A percentile compares a stretch with the other conserved stretches of the same genome.
phyloP scores from a whole-genome alignment of 441 rosid species.

The Pelargonium fulgidum region DNA sequence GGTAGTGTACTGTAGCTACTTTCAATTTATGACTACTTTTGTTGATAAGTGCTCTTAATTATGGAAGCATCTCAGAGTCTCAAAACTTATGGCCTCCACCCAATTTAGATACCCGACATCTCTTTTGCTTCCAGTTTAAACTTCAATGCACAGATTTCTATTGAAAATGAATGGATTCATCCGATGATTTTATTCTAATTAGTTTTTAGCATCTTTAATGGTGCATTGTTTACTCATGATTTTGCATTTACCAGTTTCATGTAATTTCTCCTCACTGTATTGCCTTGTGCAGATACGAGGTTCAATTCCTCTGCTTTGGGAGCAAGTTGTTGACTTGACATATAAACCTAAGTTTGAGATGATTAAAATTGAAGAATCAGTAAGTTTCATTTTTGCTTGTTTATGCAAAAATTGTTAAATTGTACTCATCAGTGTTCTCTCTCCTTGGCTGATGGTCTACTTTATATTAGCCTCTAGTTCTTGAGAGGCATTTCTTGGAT shows the following conservation, averaged over 20 bases:
- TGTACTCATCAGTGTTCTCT: background rate
- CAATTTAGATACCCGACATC: background rate
- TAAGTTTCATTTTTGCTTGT: conserved; percentile 34
- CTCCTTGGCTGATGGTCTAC: conserved; percentile 11
- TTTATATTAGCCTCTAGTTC: conserved; percentile 47
- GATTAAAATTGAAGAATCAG: conserved; percentile 82
- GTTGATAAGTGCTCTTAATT: background rate
- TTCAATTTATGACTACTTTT: no score
- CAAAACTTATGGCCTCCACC: background rate
- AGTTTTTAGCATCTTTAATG: conserved; percentile 8
- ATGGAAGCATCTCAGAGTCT: background rate
- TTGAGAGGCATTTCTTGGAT: conserved; percentile 92
- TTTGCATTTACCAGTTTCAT: conserved; percentile 7
- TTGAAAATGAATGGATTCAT: background rate
- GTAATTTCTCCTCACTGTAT: conserved; percentile 13
- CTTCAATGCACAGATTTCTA: background rate
- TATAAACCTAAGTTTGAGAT: conserved; percentile 87
- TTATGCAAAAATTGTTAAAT: background rate
- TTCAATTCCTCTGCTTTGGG: conserved; percentile 80
- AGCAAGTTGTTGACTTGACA: conserved; percentile 67
- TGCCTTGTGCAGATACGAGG: conserved; percentile 60
- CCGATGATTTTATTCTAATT: background rate
- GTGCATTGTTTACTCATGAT: background rate
- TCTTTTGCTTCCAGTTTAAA: background rate
- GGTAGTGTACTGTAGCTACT: no score